Evolutionary conservation across 169 alveolate species (phyloP), one percentile per base, ranked within the genome.

Genomic region (Eimeria mitis): DNA sequence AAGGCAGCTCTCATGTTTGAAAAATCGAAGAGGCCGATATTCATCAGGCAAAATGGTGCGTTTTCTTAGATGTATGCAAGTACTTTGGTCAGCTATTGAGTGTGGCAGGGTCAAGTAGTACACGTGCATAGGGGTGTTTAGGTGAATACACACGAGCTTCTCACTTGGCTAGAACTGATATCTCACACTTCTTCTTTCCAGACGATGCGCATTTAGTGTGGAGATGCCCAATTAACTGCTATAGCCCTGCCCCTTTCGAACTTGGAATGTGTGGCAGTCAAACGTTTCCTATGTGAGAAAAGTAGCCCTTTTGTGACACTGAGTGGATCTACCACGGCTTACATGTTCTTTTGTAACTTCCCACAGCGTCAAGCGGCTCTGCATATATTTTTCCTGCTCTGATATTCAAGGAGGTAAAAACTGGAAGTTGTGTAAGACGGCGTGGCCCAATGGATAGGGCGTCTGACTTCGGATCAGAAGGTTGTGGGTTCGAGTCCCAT

Each of bases 391-490:
- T 4, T 54, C 11, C 19, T 14, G 6, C 2, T 6, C 68, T 1
- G 4, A 59, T 59, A 21, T 21, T 6, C 31, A 59, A 16, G 13
- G 25, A 59, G 5, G 65, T 49, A 4, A 49, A 6, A 4, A 49
- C 4, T 4, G 56, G 16, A 49, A 9, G 16, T 4, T 49, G 56
- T 49, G 9, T 49, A 49, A 49, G 99, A 98, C 99, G 99, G 98
- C 99, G 99, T 98, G 99, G 99, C 99, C 99, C 97, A 98, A 98
- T 98, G 99, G 99, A 98, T 98, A 98, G 97, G 99, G 99, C 99
- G 99, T 98, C 99, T 99, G 99, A 98, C 99, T 98, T 97, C 99
- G 99, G 99, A 98, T 97, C 99, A 99, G 99, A 98, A 98, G 99
- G 98, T 98, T 98, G 99, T 98, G 99, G 99, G 99, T 98, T 98